Conservation (phyloP, 2,329 filamentous ascomycete genomes). For the Ampelomyces quisqualis region DNA sequence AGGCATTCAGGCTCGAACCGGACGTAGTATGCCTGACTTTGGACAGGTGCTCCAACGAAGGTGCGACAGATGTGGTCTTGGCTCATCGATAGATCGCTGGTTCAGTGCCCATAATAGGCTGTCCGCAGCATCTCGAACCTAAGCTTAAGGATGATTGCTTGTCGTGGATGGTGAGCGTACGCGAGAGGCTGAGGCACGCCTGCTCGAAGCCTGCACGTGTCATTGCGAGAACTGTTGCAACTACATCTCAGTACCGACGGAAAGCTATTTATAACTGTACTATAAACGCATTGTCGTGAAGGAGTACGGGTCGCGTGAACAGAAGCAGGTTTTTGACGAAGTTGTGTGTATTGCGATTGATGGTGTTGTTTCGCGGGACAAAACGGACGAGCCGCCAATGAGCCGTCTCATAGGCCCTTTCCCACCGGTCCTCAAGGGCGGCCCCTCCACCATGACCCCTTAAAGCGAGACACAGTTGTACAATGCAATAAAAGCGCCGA, state of each 20-base stretch:
- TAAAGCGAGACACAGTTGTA: too few relatives aligned
- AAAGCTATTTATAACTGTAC: not conserved
- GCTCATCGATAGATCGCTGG: conserved; percentile 11
- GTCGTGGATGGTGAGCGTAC: conserved; percentile 14
- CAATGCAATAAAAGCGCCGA: too few relatives aligned
- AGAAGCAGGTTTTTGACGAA: too few relatives aligned
- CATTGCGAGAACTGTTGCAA: conserved; percentile 5
- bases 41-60: conserved; percentile 27
- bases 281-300: not conserved
- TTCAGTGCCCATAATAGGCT: conserved; percentile 5
- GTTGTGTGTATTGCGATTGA: too few relatives aligned
- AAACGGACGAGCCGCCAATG: too few relatives aligned
- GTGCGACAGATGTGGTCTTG: conserved; percentile 34
- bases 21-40: conserved; percentile 17
- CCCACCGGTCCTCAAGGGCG: too few relatives aligned
- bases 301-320: not conserved
- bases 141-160: conserved; percentile 13
- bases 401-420: too few relatives aligned
- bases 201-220: not conserved
- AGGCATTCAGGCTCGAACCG: conserved; percentile 19
- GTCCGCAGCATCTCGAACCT: conserved; percentile 8
- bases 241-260: conserved; percentile 6
- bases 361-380: too few relatives aligned
- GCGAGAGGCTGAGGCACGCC: conserved; percentile 2
- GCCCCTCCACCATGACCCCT: too few relatives aligned